phyloP scores from a whole-genome alignment of 371 early-diverging fungal genomes.

The Sporodiniella umbellata region DNA sequence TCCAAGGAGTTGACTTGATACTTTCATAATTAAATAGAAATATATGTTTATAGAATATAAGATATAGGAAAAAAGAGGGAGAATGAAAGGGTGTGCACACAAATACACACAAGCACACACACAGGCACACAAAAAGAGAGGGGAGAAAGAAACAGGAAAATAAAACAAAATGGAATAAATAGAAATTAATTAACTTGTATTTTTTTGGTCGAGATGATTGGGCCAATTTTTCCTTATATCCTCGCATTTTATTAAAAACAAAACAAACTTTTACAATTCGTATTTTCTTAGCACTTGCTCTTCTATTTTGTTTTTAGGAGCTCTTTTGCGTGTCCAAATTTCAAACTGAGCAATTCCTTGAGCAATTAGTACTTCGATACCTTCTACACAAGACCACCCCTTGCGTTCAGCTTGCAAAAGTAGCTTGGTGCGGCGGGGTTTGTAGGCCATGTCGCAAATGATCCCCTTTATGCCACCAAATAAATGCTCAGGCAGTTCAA shows the following conservation, averaged over 20 bases:
- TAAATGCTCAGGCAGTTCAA: slow-evolving; percentile 52
- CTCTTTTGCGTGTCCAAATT: slow-evolving; percentile 66
- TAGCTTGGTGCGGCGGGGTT: slow-evolving; percentile 79
- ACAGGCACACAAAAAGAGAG: too few relatives aligned
- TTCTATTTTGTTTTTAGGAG: slow-evolving; percentile 49
- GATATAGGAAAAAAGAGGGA: too few relatives aligned
- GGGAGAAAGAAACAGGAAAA: too few relatives aligned
- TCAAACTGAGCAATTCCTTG: slow-evolving; percentile 90
- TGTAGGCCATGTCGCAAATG: slow-evolving; percentile 92
- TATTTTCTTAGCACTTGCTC: slow-evolving; percentile 42
- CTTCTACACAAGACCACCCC: slow-evolving; percentile 78
- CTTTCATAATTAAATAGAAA: too few relatives aligned
- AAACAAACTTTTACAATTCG: slow-evolving; percentile 14
- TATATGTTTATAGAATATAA: too few relatives aligned
- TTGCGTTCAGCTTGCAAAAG: slow-evolving; percentile 56
- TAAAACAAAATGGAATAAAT: too few relatives aligned
- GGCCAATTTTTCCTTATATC: too few relatives aligned
- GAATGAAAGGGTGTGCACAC: too few relatives aligned
- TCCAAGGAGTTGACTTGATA: slow-evolving; percentile 16
- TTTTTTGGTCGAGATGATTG: background rate
- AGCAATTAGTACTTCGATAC: slow-evolving; percentile 85
- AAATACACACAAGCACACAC: too few relatives aligned
- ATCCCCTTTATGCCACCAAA: slow-evolving; percentile 62
- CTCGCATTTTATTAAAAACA: background rate
- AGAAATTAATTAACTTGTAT: too few relatives aligned